Evolutionary conservation across 2,329 filamentous ascomycete genomes (phyloP), one percentile per base, ranked within the genome.

Genomic region (Claviceps lovelessii): DNA sequence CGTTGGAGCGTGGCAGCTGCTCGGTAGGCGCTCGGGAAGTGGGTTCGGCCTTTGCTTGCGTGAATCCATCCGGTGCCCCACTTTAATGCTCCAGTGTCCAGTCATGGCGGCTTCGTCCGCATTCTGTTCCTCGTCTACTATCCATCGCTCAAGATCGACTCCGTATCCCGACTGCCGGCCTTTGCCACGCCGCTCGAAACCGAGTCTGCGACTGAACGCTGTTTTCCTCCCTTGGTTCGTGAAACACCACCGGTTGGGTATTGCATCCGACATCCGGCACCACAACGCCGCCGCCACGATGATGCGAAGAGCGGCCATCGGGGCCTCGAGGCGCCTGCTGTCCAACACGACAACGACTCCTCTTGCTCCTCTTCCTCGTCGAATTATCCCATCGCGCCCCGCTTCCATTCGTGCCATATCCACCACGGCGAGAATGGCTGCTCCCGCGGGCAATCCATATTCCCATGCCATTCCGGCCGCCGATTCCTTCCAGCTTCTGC

Each of bases 401-500:
- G 42, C 64, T 42, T 56, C 63, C 56, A 39, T 63, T 51, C 66
- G 70, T 53, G 53, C 62, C 55, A 57, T 72, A 39, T 67, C 65
- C 28, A 65, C 61, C 29, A 66, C 68, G 4, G 42, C 64, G 46
- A 58, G 44, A 51, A 71, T 70, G 67, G 61, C 65, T 15, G 29
- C 59, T 19, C 57, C 61, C 23, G 48, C 51, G 5, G 50, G 35
- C 53, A 68, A 67, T 57, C 63, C 63, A 11, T 66, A 59, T 57
- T 64, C 64, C 13, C 57, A 65, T 48, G 61, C 62, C 42, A 58
- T 64, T 41, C 58, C 65, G 5, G 63, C 86, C 0, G 81, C 86
- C 55, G 89, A 95, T 65, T 80, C 86, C 33, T 96, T 91, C 72
- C 91, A 96, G 68, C 78, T 96, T 15, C 78, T 96, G 0, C 78